Evolutionary conservation across 2,329 filamentous ascomycete species (phyloP).

Genomic region (Monosporascus cannonballus): DNA sequence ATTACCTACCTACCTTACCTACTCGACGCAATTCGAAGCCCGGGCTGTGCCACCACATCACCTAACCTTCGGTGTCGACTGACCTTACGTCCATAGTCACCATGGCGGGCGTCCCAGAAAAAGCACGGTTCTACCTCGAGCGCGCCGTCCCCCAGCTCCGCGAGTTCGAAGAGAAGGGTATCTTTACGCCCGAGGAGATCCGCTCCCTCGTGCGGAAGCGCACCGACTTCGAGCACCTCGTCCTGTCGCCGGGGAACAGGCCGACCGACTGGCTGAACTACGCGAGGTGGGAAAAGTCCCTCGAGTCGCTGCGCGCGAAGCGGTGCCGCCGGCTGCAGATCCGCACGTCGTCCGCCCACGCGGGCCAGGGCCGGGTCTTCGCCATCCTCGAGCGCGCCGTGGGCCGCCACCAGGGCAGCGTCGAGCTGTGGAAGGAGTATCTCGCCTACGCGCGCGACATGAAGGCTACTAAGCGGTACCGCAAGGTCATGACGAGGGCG

Average conservation of each 20-base stretch:
- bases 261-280: slow-evolving; percentile 80
- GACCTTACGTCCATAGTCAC: background rate
- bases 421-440: slow-evolving; percentile 84
- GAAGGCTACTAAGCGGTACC: slow-evolving; percentile 61
- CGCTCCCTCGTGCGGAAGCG: slow-evolving; percentile 81
- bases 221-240: slow-evolving; percentile 86
- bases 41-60: too few relatives aligned
- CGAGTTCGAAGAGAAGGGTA: slow-evolving; percentile 84
- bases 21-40: too few relatives aligned
- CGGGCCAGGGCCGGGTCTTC: slow-evolving; percentile 77
- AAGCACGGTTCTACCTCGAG: slow-evolving; percentile 92
- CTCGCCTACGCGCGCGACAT: slow-evolving; percentile 71
- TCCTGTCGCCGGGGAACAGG: slow-evolving; percentile 73
- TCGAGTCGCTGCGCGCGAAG: slow-evolving; percentile 74
- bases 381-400: slow-evolving; percentile 85
- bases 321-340: slow-evolving; percentile 76
- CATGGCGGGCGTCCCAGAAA: slow-evolving; percentile 85
- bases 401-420: slow-evolving; percentile 73
- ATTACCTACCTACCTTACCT: too few relatives aligned
- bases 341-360: slow-evolving; percentile 59
- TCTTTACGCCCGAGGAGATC: slow-evolving; percentile 90
- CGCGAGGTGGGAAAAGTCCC: slow-evolving; percentile 62
- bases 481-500: slow-evolving; percentile 58
- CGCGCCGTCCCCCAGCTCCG: slow-evolving; percentile 86
- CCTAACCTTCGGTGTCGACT: too few relatives aligned